Base-by-base conservation (phyloP, 2,329 filamentous ascomycete genomes). In the Colletotrichum scovillei region DNA sequence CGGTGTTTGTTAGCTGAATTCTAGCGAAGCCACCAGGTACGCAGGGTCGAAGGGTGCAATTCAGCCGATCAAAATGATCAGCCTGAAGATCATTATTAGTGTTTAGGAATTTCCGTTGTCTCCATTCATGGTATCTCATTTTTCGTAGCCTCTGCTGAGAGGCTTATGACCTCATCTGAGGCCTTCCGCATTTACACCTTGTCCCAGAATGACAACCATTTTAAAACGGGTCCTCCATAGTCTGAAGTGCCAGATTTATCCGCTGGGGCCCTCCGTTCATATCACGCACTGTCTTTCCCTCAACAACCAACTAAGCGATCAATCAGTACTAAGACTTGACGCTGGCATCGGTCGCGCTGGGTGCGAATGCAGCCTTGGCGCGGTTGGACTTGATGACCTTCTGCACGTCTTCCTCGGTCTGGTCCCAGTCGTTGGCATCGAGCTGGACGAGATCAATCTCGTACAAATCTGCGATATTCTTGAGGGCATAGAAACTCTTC, bases 351-450 rank as follows among this genome's bases (percentile, higher is more conserved):
- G 83, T 85, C 42, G 84, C 84, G 67, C 84, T 86, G 4, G 88
- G 87, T 1, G 85, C 87, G 75, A 88, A 88, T 62, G 83, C 85
- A 24, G 89, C 86, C 80, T 90, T 88, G 28, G 90, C 89, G 76
- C 90, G 86, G 77, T 88, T 91, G 75, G 89, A 91, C 85, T 94
- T 95, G 86, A 96, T 94, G 67, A 95, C 92, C 66, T 89, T 89
- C 83, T 97, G 94, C 71, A 98, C 93, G 76, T 92, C 90, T 59
- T 91, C 89, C 85, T 98, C 96, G 0, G 97, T 95, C 71, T 91
- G 87, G 79, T 98, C 97, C 95, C 96, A 98, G 81, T 99, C 95
- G 30, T 92, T 89, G 3, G 94, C 94, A 76, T 95, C 92, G 62
- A 99, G 90, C 76, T 92, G 92, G 59, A 94, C 91, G 73, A 98